Percentiles rank a stretch among this genome's conserved stretches.
Conservation (phyloP, 106 monocot species). For the Dioscorea zingiberensis region DNA sequence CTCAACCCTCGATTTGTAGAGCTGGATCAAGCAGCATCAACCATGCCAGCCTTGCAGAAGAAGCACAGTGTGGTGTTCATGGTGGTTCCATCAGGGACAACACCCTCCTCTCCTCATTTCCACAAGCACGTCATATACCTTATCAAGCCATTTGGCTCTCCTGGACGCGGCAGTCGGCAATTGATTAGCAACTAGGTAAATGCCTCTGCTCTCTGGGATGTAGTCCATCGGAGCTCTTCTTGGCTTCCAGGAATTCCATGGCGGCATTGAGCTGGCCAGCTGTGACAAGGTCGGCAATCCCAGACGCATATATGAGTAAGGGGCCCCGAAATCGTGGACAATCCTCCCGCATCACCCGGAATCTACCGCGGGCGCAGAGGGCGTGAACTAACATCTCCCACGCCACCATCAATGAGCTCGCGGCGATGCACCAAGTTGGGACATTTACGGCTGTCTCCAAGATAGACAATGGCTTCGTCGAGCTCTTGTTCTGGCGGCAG, state of each 20-base stretch:
- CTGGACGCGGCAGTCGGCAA: conserved; percentile 29
- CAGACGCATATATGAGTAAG: conserved; percentile 36
- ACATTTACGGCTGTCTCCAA: too few relatives aligned
- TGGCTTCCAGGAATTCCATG: conserved; percentile 41
- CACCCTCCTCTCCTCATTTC: conserved; percentile 76
- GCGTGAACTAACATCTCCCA: too few relatives aligned
- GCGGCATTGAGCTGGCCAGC: conserved; percentile 36
- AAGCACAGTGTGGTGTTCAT: conserved; percentile 70
- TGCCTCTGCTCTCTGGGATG: conserved; percentile 24
- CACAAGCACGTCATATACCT: conserved; percentile 64
- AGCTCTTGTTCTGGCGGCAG: conserved; percentile 40
- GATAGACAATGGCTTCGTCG: too few relatives aligned
- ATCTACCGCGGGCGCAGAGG: too few relatives aligned
- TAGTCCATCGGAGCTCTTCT: conserved; percentile 46
- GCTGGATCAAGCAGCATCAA: conserved; percentile 52
- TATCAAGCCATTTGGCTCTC: conserved; percentile 41
- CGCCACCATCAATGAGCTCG: too few relatives aligned
- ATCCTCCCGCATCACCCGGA: too few relatives aligned
- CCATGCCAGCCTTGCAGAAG: conserved; percentile 91
- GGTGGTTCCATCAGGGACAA: conserved; percentile 45
- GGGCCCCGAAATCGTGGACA: too few relatives aligned
- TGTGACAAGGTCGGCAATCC: conserved; percentile 28
- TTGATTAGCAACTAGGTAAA: conserved; percentile 49
- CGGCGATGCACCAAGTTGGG: too few relatives aligned
- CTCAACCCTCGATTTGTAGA: too few relatives aligned